Evolutionary conservation across 2,329 filamentous ascomycete species (phyloP).

Genomic region (Exophiala aquamarina): DNA sequence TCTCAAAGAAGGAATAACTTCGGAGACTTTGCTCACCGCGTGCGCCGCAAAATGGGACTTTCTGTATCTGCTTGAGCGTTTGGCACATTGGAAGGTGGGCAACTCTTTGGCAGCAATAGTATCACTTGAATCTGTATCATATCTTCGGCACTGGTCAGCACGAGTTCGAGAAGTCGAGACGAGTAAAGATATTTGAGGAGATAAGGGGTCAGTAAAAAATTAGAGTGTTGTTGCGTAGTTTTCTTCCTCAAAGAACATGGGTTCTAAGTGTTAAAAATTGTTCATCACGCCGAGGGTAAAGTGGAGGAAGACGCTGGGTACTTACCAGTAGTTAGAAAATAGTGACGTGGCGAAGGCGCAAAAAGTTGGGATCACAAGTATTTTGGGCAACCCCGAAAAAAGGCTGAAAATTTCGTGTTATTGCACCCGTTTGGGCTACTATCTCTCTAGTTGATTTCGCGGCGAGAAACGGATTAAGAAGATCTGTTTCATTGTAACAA

Average conservation of each 20-base stretch:
- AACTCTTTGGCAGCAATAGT: neutral
- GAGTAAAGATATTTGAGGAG: neutral
- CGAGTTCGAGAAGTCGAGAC: neutral
- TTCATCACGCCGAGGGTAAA: slow-evolving; percentile 55
- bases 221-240: slow-evolving; percentile 67
- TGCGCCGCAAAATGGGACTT: too few species aligned
- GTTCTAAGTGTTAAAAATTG: slow-evolving; percentile 65
- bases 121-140: neutral
- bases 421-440: slow-evolving; percentile 35
- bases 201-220: slow-evolving; percentile 65
- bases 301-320: slow-evolving; percentile 16
- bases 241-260: slow-evolving; percentile 57
- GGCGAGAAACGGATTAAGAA: slow-evolving; percentile 41
- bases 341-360: neutral
- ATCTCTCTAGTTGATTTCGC: slow-evolving; percentile 35
- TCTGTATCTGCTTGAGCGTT: too few species aligned
- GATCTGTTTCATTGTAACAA: slow-evolving; percentile 30
- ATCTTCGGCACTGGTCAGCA: slow-evolving; percentile 9
- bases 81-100: neutral
- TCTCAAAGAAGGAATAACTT: too few species aligned
- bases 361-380: neutral
- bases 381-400: slow-evolving; percentile 16
- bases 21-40: too few species aligned
- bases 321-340: slow-evolving; percentile 16
- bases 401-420: slow-evolving; percentile 21